Conservation (phyloP, 805 yeast genomes). For the Sugiyamaella chiloensis region DNA sequence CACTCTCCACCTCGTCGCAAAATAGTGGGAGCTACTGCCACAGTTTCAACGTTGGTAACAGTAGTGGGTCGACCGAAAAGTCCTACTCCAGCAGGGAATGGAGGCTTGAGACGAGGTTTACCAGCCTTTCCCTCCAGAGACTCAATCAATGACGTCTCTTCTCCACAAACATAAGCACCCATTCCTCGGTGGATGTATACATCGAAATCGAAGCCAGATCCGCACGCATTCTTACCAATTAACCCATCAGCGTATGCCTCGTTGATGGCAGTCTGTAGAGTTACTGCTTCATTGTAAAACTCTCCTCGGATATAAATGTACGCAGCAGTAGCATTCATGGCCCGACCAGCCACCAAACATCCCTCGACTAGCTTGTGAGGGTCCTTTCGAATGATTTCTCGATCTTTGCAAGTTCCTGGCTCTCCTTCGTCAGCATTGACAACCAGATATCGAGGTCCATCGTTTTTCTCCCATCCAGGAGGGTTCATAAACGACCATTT, state of each 20-base stretch:
- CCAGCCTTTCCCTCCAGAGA: slow-evolving; percentile 91
- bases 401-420: slow-evolving; percentile 91
- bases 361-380: slow-evolving; percentile 92
- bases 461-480: slow-evolving; percentile 90
- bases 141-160: slow-evolving; percentile 86
- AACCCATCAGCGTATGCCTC: slow-evolving; percentile 81
- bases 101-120: slow-evolving; percentile 90
- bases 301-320: slow-evolving; percentile 90
- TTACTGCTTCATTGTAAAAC: slow-evolving; percentile 75
- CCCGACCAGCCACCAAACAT: slow-evolving; percentile 85
- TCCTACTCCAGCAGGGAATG: slow-evolving; percentile 94
- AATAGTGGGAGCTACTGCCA: slow-evolving; percentile 86
- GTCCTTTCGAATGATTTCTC: slow-evolving; percentile 87
- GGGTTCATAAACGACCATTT: slow-evolving; percentile 96
- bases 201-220: slow-evolving; percentile 81
- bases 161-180: slow-evolving; percentile 94
- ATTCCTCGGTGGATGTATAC: slow-evolving; percentile 84
- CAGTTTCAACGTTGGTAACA: slow-evolving; percentile 88
- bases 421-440: slow-evolving; percentile 95
- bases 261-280: slow-evolving; percentile 76
- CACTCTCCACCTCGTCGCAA: slow-evolving; percentile 85
- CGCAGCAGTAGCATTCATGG: slow-evolving; percentile 91
- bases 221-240: slow-evolving; percentile 82
- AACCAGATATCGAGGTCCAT: slow-evolving; percentile 84
- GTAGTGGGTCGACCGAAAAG: slow-evolving; percentile 88